A percentile compares a stretch with the other conserved stretches of the same genome.
These are phyloP conservation scores for Apophysomyces variabilis DNA, from an alignment of 371 early-diverging fungal species.

Conservation along the genomic window DNA sequence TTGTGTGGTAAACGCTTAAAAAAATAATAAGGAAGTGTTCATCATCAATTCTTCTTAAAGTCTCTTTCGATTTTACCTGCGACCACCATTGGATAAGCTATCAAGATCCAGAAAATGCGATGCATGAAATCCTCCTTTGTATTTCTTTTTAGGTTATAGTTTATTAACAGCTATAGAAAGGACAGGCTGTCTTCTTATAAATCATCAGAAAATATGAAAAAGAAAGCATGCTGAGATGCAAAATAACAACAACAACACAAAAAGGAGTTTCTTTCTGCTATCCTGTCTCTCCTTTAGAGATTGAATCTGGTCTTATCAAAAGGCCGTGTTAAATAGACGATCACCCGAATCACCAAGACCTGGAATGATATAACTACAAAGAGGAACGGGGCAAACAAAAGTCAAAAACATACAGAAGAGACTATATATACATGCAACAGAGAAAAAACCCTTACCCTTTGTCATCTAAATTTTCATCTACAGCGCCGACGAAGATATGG, in stretches of 20 bases:
- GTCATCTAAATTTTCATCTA: slow-evolving; percentile 72
- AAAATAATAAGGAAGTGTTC: too few species aligned
- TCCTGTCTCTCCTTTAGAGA: too few species aligned
- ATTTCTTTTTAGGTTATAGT: too few species aligned
- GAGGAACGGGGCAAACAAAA: not conserved
- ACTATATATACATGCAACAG: too few species aligned
- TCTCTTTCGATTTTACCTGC: not conserved
- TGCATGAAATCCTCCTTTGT: not conserved
- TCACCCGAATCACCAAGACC: slow-evolving; percentile 86
- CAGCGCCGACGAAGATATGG: slow-evolving; percentile 65
- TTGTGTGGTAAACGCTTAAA: slow-evolving; percentile 21
- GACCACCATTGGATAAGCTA: not conserved
- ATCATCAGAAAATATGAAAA: not conserved
- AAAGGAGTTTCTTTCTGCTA: too few species aligned
- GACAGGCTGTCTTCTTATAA: not conserved
- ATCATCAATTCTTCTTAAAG: not conserved
- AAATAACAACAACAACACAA: too few species aligned
- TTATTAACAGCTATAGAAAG: not conserved
- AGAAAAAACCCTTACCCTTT: slow-evolving; percentile 48
- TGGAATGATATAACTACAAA: slow-evolving; percentile 64
- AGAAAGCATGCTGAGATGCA: not conserved
- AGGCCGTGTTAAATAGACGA: slow-evolving; percentile 64
- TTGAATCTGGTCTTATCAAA: slow-evolving; percentile 5
- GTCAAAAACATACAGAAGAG: not conserved
- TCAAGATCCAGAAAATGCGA: not conserved